phyloP scores from a whole-genome alignment of 2,329 filamentous ascomycete species.

The Claviceps sp. region DNA sequence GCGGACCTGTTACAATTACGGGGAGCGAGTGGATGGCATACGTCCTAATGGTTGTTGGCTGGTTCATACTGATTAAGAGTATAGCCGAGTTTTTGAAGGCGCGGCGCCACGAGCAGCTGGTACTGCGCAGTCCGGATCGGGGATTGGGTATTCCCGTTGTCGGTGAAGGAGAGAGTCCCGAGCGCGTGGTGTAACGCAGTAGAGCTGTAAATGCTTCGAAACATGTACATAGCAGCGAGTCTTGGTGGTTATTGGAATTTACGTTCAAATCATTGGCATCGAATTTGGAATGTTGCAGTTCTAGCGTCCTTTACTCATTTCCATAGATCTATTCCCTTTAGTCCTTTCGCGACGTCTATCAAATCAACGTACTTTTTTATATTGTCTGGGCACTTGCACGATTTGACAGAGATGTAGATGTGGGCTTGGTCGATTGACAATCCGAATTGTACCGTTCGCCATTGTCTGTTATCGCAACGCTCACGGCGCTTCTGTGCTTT shows the following conservation, averaged over 20 bases:
- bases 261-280: background rate
- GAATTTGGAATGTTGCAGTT: background rate
- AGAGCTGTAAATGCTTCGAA: too few relatives aligned
- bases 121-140: conserved; percentile 83
- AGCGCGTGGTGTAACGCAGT: conserved; percentile 52
- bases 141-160: conserved; percentile 77
- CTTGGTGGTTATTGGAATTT: background rate
- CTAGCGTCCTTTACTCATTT: background rate
- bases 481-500: too few relatives aligned
- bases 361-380: too few relatives aligned
- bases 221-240: background rate
- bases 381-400: too few relatives aligned
- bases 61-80: conserved; percentile 94
- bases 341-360: background rate
- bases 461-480: too few relatives aligned
- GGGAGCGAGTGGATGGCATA: conserved; percentile 86
- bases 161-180: conserved; percentile 68
- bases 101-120: conserved; percentile 80
- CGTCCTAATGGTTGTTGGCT: conserved; percentile 88
- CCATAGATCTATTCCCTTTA: background rate
- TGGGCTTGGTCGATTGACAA: too few relatives aligned
- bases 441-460: too few relatives aligned
- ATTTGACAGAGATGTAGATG: too few relatives aligned
- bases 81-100: conserved; percentile 82
- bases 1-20: conserved; percentile 42